These are phyloP conservation scores for Calamus simplicifolius DNA, from an alignment of 176 grass and related monocot species.

Conservation along the genomic window DNA sequence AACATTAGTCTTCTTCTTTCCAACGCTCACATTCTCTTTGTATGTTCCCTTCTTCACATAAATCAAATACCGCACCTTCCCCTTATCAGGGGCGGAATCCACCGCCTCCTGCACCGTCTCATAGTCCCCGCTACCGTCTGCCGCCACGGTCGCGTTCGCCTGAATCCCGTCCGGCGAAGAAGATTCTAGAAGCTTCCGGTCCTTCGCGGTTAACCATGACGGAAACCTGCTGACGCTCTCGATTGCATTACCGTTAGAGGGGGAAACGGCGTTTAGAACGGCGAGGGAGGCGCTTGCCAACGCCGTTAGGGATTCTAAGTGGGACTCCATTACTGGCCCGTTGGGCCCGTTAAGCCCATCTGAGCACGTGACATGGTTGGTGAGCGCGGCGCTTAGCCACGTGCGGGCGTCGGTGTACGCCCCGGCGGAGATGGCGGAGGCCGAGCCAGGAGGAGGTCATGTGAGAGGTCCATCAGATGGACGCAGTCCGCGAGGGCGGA, in stretches of 20 bases:
- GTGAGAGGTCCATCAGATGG: constrained; percentile 40
- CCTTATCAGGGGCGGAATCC: constrained; percentile 38
- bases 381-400: constrained; percentile 57
- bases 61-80: constrained; percentile 34
- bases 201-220: constrained; percentile 23
- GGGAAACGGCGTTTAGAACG: background rate
- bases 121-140: constrained; percentile 39
- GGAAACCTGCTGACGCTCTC: constrained; percentile 12
- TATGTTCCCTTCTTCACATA: constrained; percentile 53
- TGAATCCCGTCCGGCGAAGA: background rate
- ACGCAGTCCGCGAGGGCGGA: constrained; percentile 40
- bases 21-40: constrained; percentile 54
- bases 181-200: constrained; percentile 22
- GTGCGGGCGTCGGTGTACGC: constrained; percentile 31
- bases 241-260: too few species aligned
- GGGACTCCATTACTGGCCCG: constrained; percentile 6
- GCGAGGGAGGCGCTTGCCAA: constrained; percentile 33
- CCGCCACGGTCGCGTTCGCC: constrained; percentile 41
- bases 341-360: constrained; percentile 29
- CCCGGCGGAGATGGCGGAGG: constrained; percentile 2
- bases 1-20: constrained; percentile 52
- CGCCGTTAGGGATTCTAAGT: constrained; percentile 24
- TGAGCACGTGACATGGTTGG: constrained; percentile 66
- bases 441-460: constrained; percentile 25
- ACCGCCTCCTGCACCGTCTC: constrained; percentile 32